Evolutionary conservation across 2,329 filamentous ascomycete genomes (phyloP), one percentile per base, ranked within the genome.

Genomic region (Pestalotiopsis sp.): DNA sequence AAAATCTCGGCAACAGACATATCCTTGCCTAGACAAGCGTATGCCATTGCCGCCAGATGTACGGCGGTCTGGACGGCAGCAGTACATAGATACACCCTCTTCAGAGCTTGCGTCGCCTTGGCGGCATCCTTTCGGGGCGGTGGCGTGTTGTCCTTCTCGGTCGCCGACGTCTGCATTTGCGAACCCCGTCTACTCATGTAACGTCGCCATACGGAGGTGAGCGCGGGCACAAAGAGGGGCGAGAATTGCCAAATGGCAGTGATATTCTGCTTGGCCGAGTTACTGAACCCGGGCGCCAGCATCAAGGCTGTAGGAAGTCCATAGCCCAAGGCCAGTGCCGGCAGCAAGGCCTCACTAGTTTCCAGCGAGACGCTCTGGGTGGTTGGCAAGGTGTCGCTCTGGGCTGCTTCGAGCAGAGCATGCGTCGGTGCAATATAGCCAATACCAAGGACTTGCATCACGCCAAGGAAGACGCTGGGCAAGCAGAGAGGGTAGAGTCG

Each of bases 281-380:
- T 31, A 17, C 11, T 13, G 67, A 14, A 3, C 67, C 71, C 61
- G 0, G 2, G 70, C 64, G 1, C 41, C n/a, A 65, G 67, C 61
- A 66, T 70, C 12, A 72, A 45, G n/a, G 58, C 49, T 17, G 62
- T 66, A 69, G 73, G 72, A 3, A 75, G 13, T 38, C 71, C 52
- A 31, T 71, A 74, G 3, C 73, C 71, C 2, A 74, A 23, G 1
- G 57, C 66, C 0, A 74, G 17, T 6, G 73, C 71, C 0, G 71
- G 71, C 1, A 74, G 17, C n/a, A 76, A 61, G 2, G 71, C 66
- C 12, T 65, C 66, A 9, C 71, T 72, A 2, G 71, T 66, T 6
- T 69, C 64, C 9, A 66, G 62, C 1, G 66, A 64, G 3, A 72
- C 39, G 7, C 60, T 52, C 6, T 71, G 71, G 20, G 71, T 72